These are phyloP conservation scores for Baudoinia panamericana DNA, from an alignment of 495 filamentous ascomycete genomes.

Conservation along the genomic window DNA sequence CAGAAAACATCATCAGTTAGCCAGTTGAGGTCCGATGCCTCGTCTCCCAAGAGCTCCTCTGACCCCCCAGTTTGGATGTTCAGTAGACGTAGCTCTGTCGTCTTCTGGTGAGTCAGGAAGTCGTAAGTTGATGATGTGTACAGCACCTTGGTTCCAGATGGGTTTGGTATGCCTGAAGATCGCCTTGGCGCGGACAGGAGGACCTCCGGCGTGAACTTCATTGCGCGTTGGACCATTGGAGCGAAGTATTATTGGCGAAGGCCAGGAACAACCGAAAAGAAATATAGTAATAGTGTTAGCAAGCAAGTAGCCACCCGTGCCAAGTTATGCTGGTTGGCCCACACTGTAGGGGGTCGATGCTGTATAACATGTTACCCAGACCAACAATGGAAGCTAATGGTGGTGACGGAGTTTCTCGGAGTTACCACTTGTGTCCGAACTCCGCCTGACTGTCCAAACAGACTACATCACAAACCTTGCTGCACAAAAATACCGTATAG, in stretches of 20 bases:
- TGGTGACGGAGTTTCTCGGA: no score
- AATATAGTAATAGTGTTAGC: no score
- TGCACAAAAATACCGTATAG: no score
- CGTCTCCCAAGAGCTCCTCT: conserved; percentile 49
- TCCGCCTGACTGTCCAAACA: neutral
- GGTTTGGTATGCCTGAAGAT: conserved; percentile 61
- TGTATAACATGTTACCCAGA: no score
- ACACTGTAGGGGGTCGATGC: no score
- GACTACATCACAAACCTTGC: neutral
- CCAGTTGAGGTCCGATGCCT: conserved; percentile 62
- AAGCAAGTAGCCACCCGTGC: no score
- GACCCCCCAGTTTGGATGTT: conserved; percentile 58
- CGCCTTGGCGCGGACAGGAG: conserved; percentile 76
- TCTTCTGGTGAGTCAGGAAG: conserved; percentile 67
- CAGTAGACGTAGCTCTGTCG: conserved; percentile 58
- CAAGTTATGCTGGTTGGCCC: no score
- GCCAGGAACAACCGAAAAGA: no score
- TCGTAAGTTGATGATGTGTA: conserved; percentile 70
- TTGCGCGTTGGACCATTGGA: conserved; percentile 29
- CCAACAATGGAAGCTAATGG: no score
- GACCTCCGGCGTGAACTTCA: conserved; percentile 38
- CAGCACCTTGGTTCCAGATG: conserved; percentile 52
- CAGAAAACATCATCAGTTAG: conserved; percentile 47
- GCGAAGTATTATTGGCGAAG: no score
- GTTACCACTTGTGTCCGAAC: neutral